Conservation (phyloP, 305 asterid genomes). For the Fraxinus latifolia region DNA sequence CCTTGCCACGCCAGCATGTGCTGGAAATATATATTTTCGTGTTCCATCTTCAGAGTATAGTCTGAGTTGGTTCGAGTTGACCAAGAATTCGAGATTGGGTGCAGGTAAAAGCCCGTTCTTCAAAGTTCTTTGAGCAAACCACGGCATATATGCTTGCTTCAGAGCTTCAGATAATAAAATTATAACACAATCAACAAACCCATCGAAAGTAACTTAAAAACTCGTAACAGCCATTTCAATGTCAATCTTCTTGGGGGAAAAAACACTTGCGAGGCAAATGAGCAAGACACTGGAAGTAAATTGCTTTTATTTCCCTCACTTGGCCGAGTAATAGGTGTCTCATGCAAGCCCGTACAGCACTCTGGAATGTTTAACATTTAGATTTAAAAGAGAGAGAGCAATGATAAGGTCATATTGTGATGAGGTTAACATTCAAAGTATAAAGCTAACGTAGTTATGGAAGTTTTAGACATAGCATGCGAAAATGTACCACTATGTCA, state of each 20-base stretch:
- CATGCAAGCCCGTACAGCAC: neutral
- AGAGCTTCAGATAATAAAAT: neutral
- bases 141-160: neutral
- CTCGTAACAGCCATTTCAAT: neutral
- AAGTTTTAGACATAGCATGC: neutral
- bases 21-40: conserved; percentile 6
- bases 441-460: neutral
- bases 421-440: neutral
- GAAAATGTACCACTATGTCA: neutral
- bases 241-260: neutral
- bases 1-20: conserved; percentile 32
- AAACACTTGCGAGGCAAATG: neutral
- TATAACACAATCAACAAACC: neutral
- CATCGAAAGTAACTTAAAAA: neutral
- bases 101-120: neutral
- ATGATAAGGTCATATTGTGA: neutral
- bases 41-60: neutral
- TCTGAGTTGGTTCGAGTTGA: neutral
- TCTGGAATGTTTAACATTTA: neutral
- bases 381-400: no score
- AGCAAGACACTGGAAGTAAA: neutral
- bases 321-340: neutral
- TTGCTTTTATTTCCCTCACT: neutral
- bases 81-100: neutral
- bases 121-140: neutral